These are phyloP conservation scores for Calonectria pteridis DNA, from an alignment of 2,329 filamentous ascomycete genomes.

Conservation along the genomic window DNA sequence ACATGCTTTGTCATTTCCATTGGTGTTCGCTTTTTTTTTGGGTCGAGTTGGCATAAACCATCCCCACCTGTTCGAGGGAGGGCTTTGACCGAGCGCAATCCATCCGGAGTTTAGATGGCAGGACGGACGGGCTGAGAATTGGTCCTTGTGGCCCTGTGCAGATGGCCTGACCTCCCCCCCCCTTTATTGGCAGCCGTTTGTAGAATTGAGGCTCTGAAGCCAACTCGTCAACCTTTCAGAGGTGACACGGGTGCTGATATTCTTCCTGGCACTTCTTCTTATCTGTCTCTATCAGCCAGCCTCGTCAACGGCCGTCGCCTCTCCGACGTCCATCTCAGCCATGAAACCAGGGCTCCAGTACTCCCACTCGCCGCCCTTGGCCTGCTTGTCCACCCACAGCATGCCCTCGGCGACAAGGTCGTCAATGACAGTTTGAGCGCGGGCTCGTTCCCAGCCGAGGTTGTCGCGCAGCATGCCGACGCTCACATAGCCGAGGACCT, in stretches of 20 bases:
- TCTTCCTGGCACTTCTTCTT: background rate
- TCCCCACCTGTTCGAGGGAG: background rate
- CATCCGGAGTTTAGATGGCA: background rate
- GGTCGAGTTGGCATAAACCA: background rate
- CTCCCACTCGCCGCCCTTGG: constrained; percentile 80
- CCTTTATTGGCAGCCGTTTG: background rate
- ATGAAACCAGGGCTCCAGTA: constrained; percentile 93
- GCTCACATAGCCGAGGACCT: constrained; percentile 90
- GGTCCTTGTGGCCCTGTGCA: background rate
- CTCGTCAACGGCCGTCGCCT: constrained; percentile 21
- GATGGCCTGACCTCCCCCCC: background rate
- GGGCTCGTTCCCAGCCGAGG: constrained; percentile 84
- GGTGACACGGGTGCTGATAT: background rate
- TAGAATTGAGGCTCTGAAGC: background rate
- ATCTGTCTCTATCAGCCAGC: constrained; percentile 27
- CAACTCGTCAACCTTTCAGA: background rate
- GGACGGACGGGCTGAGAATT: background rate
- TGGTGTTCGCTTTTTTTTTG: background rate
- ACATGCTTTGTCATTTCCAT: background rate
- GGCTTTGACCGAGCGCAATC: background rate
- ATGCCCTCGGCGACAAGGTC: constrained; percentile 90
- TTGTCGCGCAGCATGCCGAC: constrained; percentile 91
- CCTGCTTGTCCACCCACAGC: constrained; percentile 94
- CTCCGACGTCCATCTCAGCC: constrained; percentile 54
- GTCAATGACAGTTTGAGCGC: constrained; percentile 90